These are phyloP conservation scores for Zygoascus meyerae DNA, from an alignment of 1,139 yeast species.

Conservation along the genomic window DNA sequence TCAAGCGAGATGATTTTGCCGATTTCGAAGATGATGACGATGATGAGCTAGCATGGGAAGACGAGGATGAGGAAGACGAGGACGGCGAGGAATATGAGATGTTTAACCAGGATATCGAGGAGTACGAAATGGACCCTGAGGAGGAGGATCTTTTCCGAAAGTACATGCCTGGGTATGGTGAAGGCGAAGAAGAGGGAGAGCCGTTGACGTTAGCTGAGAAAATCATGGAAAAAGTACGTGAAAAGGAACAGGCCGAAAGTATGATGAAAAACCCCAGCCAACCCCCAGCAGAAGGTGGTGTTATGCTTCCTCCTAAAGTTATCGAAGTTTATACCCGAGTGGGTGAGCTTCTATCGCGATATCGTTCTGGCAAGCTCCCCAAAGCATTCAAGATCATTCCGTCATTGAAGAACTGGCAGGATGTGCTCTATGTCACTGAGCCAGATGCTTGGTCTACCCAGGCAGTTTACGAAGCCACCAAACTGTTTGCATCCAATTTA, in stretches of 20 bases:
- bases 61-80: slow-evolving; percentile 39
- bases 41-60: slow-evolving; percentile 25
- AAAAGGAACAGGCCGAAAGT: slow-evolving; percentile 45
- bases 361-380: slow-evolving; percentile 93
- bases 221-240: slow-evolving; percentile 81
- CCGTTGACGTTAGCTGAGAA: slow-evolving; percentile 79
- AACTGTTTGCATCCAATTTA: slow-evolving; percentile 83
- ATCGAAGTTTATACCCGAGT: slow-evolving; percentile 90
- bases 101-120: slow-evolving; percentile 46
- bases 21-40: slow-evolving; percentile 32
- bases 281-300: slow-evolving; percentile 36
- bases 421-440: slow-evolving; percentile 82
- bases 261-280: slow-evolving; percentile 22
- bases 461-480: slow-evolving; percentile 91
- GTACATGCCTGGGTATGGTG: slow-evolving; percentile 41
- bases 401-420: slow-evolving; percentile 90
- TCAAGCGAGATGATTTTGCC: slow-evolving; percentile 17
- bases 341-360: slow-evolving; percentile 81
- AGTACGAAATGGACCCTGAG: slow-evolving; percentile 44
- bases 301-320: slow-evolving; percentile 88
- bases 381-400: slow-evolving; percentile 94
- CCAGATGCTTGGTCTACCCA: slow-evolving; percentile 97
- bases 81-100: slow-evolving; percentile 44
- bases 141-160: slow-evolving; percentile 38
- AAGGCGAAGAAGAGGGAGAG: slow-evolving; percentile 55